Base-by-base conservation (phyloP, 805 yeast genomes). In the Hemisphaericaspora nanyangensis region DNA sequence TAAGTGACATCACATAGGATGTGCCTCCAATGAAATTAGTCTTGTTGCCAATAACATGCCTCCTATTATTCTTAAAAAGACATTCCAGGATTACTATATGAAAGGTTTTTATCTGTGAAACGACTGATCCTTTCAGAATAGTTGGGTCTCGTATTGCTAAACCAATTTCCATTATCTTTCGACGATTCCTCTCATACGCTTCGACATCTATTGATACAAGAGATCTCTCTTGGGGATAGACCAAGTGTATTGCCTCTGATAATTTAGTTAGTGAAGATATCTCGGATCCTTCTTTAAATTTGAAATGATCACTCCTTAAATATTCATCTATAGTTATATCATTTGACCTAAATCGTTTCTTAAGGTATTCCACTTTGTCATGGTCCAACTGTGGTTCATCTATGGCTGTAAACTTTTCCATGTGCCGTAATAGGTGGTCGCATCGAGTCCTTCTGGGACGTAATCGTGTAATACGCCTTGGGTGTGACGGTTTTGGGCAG, bases 111-210 rank as follows among this genome's bases (percentile, higher is more conserved):
- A 74, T 61, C 7, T 52, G 39, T 4, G 80, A 81, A 1, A 62
- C 44, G 7, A 67, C 45, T 1, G 75, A 54, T 6, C 47, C 29
- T 12, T 47, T 49, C 50, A 72, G 77, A 19, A 54, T 60, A 15
- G 70, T 47, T 5, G 85, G 84, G 44, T 79, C 81, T 48, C 68
- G 76, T 2, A 80, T 65, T 1, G 80, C 63, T 5, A 80, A 60
- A 1, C 85, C 85, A 34, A 80, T 67, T 48, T 80, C 85, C 0
- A 83, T 80, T 11, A 80, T 63, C 16, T 60, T 50, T 19, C 60
- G 55, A 7, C 55, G 60, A 47, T 68, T 56, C 28, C 54, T 50
- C 47, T 79, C 85, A 56, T 55, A 76, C 0, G 83, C 82, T 53
- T 80, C 86, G 4, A 77, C 62, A 52, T 80, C 85, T 29, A 80